Percentiles rank a stretch among this genome's conserved stretches.
Conservation (phyloP, 2,329 filamentous ascomycete genomes). For the Ascochyta lentis region DNA sequence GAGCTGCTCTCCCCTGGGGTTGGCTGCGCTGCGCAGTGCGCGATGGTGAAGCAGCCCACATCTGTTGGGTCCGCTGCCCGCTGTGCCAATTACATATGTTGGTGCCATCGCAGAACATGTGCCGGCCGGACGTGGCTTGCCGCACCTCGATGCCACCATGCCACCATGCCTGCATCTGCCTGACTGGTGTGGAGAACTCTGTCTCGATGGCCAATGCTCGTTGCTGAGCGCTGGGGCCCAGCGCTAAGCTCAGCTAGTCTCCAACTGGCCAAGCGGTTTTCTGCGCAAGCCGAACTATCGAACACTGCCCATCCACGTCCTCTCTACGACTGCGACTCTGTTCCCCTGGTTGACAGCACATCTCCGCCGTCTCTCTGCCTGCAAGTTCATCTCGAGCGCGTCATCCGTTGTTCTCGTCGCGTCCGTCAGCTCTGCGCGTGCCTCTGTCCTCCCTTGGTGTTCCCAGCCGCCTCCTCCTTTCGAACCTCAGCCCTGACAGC, state of each 20-base stretch:
- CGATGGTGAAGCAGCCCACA: neutral
- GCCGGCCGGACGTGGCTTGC: slow-evolving; percentile 12
- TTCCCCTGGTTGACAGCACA: slow-evolving; percentile 13
- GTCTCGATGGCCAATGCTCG: neutral
- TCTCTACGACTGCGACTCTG: slow-evolving; percentile 13
- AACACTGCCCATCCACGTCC: slow-evolving; percentile 7
- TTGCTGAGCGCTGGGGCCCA: neutral
- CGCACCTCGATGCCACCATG: slow-evolving; percentile 9
- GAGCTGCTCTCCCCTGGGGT: slow-evolving; percentile 1
- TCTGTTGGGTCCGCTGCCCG: slow-evolving; percentile 1
- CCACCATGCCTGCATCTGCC: slow-evolving; percentile 1
- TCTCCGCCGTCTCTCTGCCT: slow-evolving; percentile 6
- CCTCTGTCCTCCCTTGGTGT: slow-evolving; percentile 25
- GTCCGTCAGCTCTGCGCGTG: slow-evolving; percentile 7
- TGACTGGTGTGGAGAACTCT: slow-evolving; percentile 12
- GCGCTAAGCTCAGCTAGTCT: neutral
- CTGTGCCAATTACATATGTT: slow-evolving; percentile 1
- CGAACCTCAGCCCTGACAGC: slow-evolving; percentile 17
- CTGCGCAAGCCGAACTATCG: slow-evolving; percentile 13
- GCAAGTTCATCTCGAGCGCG: slow-evolving; percentile 11
- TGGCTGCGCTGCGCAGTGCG: neutral
- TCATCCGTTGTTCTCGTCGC: slow-evolving; percentile 28
- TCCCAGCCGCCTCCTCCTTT: slow-evolving; percentile 16
- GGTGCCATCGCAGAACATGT: slow-evolving; percentile 5
- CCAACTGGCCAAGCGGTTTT: neutral